phyloP scores from a whole-genome alignment of 257 asterid genomes.

The Gynochthodes officinalis region DNA sequence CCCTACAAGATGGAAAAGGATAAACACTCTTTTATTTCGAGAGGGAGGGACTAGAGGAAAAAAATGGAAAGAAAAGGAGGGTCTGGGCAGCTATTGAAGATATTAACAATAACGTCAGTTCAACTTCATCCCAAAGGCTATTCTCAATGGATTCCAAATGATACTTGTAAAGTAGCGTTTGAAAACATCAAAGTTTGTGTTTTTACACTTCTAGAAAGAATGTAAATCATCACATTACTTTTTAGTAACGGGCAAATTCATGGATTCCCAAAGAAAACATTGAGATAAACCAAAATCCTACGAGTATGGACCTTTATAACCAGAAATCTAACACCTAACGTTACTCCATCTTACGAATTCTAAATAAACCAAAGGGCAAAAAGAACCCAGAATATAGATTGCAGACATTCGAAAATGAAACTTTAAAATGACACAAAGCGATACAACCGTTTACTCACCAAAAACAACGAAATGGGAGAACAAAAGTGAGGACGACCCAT shows the following conservation, averaged over 20 bases:
- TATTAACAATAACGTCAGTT: conserved; percentile 3
- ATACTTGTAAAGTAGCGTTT: neutral
- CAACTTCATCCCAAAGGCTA: neutral
- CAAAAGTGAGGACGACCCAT: too few species aligned
- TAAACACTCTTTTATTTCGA: conserved; percentile 37
- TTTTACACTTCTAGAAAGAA: conserved; percentile 5
- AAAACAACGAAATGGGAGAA: neutral
- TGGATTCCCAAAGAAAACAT: neutral
- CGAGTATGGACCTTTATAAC: neutral
- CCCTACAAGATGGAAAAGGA: conserved; percentile 58
- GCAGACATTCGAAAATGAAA: neutral
- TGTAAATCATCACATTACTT: neutral
- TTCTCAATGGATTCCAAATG: neutral
- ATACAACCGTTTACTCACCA: neutral
- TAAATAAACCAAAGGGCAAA: neutral
- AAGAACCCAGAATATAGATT: neutral
- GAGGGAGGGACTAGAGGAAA: conserved; percentile 25
- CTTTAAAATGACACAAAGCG: too few species aligned
- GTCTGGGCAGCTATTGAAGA: neutral
- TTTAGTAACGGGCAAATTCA: neutral
- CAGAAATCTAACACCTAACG: neutral
- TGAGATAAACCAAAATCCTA: neutral
- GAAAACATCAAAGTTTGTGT: neutral
- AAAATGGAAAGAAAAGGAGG: neutral
- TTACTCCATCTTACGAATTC: neutral